phyloP scores from a whole-genome alignment of 306 rosid genomes.

The Dryas octopetala region DNA sequence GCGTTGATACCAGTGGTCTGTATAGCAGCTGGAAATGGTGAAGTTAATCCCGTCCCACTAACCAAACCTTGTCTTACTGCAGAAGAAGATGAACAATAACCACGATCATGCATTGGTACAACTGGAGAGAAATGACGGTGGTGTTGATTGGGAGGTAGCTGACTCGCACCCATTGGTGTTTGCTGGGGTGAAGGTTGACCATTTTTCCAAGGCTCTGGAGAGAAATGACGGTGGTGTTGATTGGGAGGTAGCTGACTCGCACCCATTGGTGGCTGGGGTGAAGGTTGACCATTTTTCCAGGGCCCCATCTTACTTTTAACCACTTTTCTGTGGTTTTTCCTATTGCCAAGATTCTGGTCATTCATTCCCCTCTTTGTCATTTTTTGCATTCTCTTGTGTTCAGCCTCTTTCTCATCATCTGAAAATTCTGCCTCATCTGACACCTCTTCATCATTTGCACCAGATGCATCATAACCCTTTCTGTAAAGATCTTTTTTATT shows the following conservation, averaged over 20 bases:
- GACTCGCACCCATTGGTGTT: conserved; percentile 21
- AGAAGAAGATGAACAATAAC: conserved; percentile 35
- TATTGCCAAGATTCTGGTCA: conserved; percentile 50
- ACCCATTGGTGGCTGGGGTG: conserved; percentile 16
- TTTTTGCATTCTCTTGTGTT: conserved; percentile 57
- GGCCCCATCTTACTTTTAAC: conserved; percentile 21
- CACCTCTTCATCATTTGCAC: conserved; percentile 78
- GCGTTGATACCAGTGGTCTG: conserved; percentile 35
- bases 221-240: conserved; percentile 22
- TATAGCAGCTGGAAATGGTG: conserved; percentile 39
- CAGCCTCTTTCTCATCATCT: conserved; percentile 93
- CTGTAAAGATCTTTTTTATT: conserved; percentile 61
- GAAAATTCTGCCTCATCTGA: conserved; percentile 78
- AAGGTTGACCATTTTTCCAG: conserved; percentile 34
- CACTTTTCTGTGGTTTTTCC: conserved; percentile 41
- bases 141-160: conserved; percentile 27
- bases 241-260: conserved; percentile 25
- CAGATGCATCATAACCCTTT: conserved; percentile 97
- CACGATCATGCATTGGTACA: conserved; percentile 27
- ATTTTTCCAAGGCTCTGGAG: conserved; percentile 18
- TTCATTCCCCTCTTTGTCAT: conserved; percentile 53
- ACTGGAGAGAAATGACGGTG: conserved; percentile 29
- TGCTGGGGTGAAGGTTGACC: conserved; percentile 21
- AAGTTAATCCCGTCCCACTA: conserved; percentile 34
- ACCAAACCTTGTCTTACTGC: conserved; percentile 39